phyloP scores from a whole-genome alignment of 805 yeast species.

The Candida jianshihensis region DNA sequence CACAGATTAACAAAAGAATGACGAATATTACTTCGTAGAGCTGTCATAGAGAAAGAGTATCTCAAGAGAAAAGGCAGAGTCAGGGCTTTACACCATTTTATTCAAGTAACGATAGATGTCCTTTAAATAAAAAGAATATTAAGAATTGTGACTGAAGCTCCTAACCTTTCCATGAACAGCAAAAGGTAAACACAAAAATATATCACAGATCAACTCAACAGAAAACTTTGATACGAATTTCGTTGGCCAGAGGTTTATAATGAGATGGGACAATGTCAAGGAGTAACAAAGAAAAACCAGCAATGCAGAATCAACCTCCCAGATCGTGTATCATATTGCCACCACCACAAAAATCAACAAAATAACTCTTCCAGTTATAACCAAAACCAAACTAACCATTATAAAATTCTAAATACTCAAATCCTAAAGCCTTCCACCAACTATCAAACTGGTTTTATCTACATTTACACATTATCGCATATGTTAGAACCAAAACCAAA shows the following conservation, averaged over 20 bases:
- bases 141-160: neutral
- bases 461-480: constrained; percentile 19
- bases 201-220: neutral
- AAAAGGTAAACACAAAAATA: constrained; percentile 1
- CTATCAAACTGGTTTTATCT: constrained; percentile 16
- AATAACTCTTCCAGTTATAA: neutral
- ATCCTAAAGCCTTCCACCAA: neutral
- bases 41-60: too few species aligned
- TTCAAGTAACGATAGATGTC: too few species aligned
- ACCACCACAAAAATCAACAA: constrained; percentile 12
- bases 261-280: constrained; percentile 13
- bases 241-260: too few species aligned
- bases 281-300: constrained; percentile 8
- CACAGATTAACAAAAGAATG: too few species aligned
- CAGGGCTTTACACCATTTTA: too few species aligned
- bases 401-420: neutral
- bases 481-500: constrained; percentile 9
- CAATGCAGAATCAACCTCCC: constrained; percentile 12
- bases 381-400: neutral
- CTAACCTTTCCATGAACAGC: constrained; percentile 2
- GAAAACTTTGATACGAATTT: too few species aligned
- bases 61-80: too few species aligned
- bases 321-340: constrained; percentile 7
- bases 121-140: too few species aligned
- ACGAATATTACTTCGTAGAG: too few species aligned